A percentile compares a stretch with the other conserved stretches of the same genome.
Evolutionary conservation across 495 filamentous ascomycete species (phyloP).

Genomic region (Aspergillus kassunensis): DNA sequence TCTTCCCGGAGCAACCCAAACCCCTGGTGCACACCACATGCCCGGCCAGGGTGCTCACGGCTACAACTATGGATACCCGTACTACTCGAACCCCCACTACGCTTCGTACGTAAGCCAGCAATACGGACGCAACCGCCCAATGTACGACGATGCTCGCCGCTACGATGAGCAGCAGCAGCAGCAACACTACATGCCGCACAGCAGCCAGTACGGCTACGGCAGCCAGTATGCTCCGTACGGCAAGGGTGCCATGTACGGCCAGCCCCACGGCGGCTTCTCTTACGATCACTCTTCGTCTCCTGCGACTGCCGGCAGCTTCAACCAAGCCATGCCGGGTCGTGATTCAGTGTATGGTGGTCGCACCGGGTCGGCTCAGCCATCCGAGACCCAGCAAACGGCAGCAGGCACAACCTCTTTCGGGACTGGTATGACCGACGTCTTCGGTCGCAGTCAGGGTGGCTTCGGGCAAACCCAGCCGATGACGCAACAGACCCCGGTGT

Average conservation of each 20-base stretch:
- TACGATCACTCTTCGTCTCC: conserved; percentile 79
- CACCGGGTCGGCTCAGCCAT: conserved; percentile 66
- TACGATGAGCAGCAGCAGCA: conserved; percentile 43
- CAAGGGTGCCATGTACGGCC: conserved; percentile 77
- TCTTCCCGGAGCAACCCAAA: conserved; percentile 62
- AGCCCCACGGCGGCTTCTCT: conserved; percentile 74
- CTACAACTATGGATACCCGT: conserved; percentile 72
- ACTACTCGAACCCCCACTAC: conserved; percentile 78
- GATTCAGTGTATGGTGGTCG: conserved; percentile 81
- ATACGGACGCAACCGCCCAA: conserved; percentile 50
- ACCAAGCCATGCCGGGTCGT: conserved; percentile 58
- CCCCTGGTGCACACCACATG: conserved; percentile 60
- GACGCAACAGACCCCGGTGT: conserved; percentile 57
- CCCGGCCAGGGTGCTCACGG: conserved; percentile 50
- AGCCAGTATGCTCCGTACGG: conserved; percentile 71
- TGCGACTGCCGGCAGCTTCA: conserved; percentile 65
- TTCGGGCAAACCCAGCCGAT: conserved; percentile 69
- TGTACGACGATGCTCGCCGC: conserved; percentile 53
- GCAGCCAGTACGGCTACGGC: conserved; percentile 61
- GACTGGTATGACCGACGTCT: conserved; percentile 69
- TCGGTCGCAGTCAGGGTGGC: conserved; percentile 63
- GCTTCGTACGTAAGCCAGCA: conserved; percentile 70
- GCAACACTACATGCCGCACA: conserved; percentile 48
- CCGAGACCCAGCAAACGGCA: conserved; percentile 59
- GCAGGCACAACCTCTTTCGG: conserved; percentile 61